Conservation (phyloP, 2,329 filamentous ascomycete species). For the Phoma sp. region DNA sequence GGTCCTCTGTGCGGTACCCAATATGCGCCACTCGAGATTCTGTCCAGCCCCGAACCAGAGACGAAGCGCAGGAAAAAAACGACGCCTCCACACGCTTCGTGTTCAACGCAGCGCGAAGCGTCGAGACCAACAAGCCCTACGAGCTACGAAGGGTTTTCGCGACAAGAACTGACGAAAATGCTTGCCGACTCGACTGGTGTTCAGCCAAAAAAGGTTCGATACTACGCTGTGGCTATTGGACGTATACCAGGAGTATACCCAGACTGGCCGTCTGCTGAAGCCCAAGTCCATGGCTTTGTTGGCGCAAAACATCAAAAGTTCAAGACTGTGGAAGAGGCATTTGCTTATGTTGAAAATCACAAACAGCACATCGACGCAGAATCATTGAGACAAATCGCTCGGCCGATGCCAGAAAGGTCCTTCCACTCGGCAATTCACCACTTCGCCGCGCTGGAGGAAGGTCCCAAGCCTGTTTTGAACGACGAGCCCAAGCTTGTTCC, state of each 20-base stretch:
- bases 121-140: neutral
- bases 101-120: neutral
- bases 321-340: slow-evolving; percentile 68
- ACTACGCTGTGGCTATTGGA: slow-evolving; percentile 66
- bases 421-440: neutral
- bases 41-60: slow-evolving; percentile 21
- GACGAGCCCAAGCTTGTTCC: slow-evolving; percentile 46
- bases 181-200: slow-evolving; percentile 63
- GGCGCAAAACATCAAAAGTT: slow-evolving; percentile 64
- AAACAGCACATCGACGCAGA: neutral
- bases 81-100: slow-evolving; percentile 63
- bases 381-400: neutral
- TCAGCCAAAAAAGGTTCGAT: slow-evolving; percentile 55
- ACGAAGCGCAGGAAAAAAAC: slow-evolving; percentile 1
- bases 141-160: slow-evolving; percentile 1
- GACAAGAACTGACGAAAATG: slow-evolving; percentile 65
- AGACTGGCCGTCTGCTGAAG: slow-evolving; percentile 71
- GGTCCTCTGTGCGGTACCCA: neutral
- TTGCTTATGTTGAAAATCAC: slow-evolving; percentile 70
- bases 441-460: too few species aligned
- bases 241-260: slow-evolving; percentile 67
- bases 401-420: neutral
- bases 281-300: slow-evolving; percentile 76
- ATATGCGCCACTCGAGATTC: slow-evolving; percentile 3
- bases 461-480: too few species aligned